phyloP scores from a whole-genome alignment of 768 basidiomycete species.

The Gymnopilus dilepis region DNA sequence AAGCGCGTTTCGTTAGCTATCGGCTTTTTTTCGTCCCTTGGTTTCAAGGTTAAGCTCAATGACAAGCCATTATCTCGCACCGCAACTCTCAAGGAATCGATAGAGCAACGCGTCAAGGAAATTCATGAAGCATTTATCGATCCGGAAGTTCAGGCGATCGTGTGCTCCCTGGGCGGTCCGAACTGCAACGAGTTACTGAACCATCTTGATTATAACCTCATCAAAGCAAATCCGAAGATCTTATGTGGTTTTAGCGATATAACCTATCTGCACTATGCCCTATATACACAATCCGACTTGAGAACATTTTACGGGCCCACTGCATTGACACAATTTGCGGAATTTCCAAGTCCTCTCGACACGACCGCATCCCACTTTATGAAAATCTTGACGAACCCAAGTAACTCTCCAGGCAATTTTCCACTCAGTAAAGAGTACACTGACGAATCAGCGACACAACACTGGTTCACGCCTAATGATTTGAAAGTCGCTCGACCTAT shows the following conservation, averaged over 20 bases:
- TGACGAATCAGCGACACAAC: neutral
- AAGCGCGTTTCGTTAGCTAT: neutral
- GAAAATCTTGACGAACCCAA: neutral
- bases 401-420: neutral
- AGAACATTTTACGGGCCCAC: neutral
- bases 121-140: neutral
- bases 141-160: neutral
- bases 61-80: neutral
- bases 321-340: neutral
- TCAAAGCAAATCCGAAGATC: neutral
- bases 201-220: neutral
- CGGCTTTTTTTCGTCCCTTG: neutral
- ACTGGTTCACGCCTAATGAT: neutral
- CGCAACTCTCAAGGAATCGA: conserved; percentile 1
- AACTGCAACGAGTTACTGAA: neutral
- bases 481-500: neutral
- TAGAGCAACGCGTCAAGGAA: neutral
- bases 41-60: neutral
- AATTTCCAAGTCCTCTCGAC: neutral
- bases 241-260: conserved; percentile 2
- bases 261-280: neutral
- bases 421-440: neutral
- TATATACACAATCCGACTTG: neutral
- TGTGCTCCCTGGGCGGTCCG: neutral
- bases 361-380: neutral